phyloP scores from a whole-genome alignment of 805 yeast genomes.

The Wickerhamiella spandovensis region DNA sequence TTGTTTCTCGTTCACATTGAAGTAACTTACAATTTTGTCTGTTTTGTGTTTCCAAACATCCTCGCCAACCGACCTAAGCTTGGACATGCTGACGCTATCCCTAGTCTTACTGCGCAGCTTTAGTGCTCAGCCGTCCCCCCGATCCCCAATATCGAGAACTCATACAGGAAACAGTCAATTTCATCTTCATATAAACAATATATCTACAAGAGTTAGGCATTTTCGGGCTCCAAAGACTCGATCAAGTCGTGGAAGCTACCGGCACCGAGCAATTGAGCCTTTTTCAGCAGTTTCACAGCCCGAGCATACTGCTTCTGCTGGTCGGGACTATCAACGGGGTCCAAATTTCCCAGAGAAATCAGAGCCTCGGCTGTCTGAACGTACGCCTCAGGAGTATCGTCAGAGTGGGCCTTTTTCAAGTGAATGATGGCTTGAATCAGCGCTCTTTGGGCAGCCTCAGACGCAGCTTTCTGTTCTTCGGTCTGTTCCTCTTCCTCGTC shows the following conservation, averaged over 20 bases:
- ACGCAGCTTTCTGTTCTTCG: constrained; percentile 10
- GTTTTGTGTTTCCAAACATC: constrained; percentile 83
- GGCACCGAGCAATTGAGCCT: constrained; percentile 26
- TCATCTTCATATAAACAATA: background rate
- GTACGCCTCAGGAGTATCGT: constrained; percentile 49
- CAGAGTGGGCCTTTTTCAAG: constrained; percentile 46
- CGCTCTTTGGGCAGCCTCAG: constrained; percentile 32
- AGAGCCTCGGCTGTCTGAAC: constrained; percentile 76
- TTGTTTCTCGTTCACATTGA: background rate
- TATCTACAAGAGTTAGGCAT: background rate
- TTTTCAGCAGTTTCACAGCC: constrained; percentile 55
- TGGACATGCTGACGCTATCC: constrained; percentile 16
- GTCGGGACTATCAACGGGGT: constrained; percentile 47
- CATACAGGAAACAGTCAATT: too few relatives aligned
- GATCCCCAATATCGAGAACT: too few relatives aligned
- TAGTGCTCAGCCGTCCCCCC: too few relatives aligned
- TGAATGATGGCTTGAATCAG: constrained; percentile 43
- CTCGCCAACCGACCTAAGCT: constrained; percentile 45
- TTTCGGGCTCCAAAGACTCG: constrained; percentile 20
- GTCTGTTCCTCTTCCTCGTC: constrained; percentile 9
- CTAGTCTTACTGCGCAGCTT: too few relatives aligned
- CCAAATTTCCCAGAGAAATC: constrained; percentile 64
- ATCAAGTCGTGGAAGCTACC: constrained; percentile 26
- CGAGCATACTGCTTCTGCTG: constrained; percentile 52
- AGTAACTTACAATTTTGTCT: constrained; percentile 58